Percentiles rank a stretch among this genome's conserved stretches.
phyloP scores from a whole-genome alignment of 2,329 filamentous ascomycete species.

The Lachnellula willkommii region DNA sequence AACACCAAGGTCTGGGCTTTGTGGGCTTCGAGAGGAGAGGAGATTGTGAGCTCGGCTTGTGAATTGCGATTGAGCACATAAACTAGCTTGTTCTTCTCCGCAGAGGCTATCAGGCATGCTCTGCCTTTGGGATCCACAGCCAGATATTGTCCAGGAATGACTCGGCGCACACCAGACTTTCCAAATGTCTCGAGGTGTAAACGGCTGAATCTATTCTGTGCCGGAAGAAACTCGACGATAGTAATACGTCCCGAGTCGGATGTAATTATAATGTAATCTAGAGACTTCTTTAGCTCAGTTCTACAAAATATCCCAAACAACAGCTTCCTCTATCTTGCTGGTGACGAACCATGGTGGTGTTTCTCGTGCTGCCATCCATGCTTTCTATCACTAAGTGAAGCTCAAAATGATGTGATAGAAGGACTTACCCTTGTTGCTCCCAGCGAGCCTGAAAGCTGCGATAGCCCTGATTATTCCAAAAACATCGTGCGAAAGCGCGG shows the following conservation, averaged over 20 bases:
- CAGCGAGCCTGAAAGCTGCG: constrained; percentile 84
- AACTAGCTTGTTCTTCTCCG: constrained; percentile 99
- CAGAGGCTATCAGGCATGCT: constrained; percentile 86
- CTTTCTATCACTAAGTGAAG: constrained; percentile 69
- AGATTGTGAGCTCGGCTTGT: constrained; percentile 92
- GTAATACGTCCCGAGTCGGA: constrained; percentile 95
- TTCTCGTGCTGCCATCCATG: constrained; percentile 47
- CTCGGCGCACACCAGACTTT: constrained; percentile 89
- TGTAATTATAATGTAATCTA: constrained; percentile 93
- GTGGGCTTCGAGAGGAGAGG: constrained; percentile 92
- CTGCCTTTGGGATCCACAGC: constrained; percentile 93
- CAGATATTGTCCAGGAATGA: constrained; percentile 92
- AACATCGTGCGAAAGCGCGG: constrained; percentile 83
- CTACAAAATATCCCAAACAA: constrained; percentile 7
- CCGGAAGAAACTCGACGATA: constrained; percentile 84
- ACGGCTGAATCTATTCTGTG: constrained; percentile 80
- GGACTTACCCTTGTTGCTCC: constrained; percentile 88
- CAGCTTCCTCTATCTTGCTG: constrained; percentile 12
- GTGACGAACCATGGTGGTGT: constrained; percentile 28
- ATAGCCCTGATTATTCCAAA: constrained; percentile 93
- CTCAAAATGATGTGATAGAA: constrained; percentile 37
- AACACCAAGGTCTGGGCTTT: constrained; percentile 88
- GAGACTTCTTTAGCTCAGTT: constrained; percentile 24
- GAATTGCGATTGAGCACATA: constrained; percentile 96
- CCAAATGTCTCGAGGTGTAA: constrained; percentile 97